These are phyloP conservation scores for Mrakia gelida DNA, from an alignment of 768 basidiomycete genomes.

Conservation along the genomic window DNA sequence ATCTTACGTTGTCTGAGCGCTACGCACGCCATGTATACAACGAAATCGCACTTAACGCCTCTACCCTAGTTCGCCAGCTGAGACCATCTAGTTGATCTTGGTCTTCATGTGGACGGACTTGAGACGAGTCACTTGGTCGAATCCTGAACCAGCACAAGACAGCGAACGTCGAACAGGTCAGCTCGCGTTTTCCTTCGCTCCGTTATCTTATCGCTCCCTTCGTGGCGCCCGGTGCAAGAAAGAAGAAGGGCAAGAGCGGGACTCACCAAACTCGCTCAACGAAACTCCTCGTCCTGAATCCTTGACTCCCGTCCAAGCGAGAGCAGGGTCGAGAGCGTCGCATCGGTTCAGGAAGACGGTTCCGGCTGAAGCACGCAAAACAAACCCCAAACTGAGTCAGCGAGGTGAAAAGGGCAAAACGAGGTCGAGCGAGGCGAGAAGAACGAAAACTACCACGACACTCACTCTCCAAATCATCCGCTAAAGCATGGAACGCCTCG, in stretches of 20 bases:
- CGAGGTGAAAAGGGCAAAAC: too few relatives aligned
- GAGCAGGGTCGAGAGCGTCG: conserved; percentile 85
- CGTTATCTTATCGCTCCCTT: too few relatives aligned
- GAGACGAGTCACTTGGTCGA: conserved; percentile 43
- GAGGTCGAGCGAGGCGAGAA: not conserved
- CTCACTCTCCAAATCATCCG: conserved; percentile 61
- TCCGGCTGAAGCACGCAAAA: conserved; percentile 53
- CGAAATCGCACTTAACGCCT: not conserved
- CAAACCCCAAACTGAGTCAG: too few relatives aligned
- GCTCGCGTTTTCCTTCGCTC: too few relatives aligned
- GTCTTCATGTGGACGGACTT: conserved; percentile 44
- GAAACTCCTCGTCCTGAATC: conserved; percentile 87
- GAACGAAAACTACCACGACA: not conserved
- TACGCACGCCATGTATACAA: too few relatives aligned
- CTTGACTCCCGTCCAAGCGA: conserved; percentile 93
- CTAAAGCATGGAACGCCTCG: conserved; percentile 64
- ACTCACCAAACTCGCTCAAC: conserved; percentile 72
- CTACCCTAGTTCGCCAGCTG: too few relatives aligned
- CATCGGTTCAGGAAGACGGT: conserved; percentile 94
- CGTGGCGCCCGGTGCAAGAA: not conserved
- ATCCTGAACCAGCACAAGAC: conserved; percentile 33
- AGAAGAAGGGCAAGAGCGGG: not conserved
- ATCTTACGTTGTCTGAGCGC: too few relatives aligned
- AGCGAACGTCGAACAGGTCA: not conserved
- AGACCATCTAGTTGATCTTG: conserved; percentile 21